Evolutionary conservation across 108 stramenopile genomes (phyloP).

Genomic region (Mayamaea pseudoterrestris): DNA sequence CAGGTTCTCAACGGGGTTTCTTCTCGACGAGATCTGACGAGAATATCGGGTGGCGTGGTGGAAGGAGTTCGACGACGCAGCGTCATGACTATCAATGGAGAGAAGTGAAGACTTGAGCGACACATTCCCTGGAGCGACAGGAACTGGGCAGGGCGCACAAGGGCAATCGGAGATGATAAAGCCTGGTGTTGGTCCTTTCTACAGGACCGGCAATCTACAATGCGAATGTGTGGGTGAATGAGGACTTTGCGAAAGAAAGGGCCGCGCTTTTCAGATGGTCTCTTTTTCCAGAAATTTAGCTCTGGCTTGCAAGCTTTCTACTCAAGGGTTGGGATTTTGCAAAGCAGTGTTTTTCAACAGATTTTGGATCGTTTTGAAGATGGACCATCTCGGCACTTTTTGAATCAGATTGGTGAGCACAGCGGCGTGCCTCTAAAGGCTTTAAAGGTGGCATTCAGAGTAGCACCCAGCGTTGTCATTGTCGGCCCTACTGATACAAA

Average conservation of each 20-base stretch:
- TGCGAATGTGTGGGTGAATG: conserved; percentile 45
- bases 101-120: conserved; percentile 6
- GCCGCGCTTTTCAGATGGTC: conserved; percentile 49
- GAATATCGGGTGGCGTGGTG: not conserved
- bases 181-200: conserved; percentile 42
- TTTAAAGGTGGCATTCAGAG: too few relatives aligned
- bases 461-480: too few relatives aligned
- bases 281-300: conserved; percentile 59
- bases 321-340: conserved; percentile 47
- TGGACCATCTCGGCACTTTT: conserved; percentile 64
- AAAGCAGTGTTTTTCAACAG: conserved; percentile 36
- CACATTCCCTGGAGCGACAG: too few relatives aligned
- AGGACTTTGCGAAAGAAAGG: conserved; percentile 47
- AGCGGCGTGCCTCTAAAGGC: conserved; percentile 46
- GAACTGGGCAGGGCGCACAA: not conserved
- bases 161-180: not conserved
- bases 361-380: conserved; percentile 54
- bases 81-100: not conserved
- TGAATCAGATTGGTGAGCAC: conserved; percentile 47
- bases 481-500: too few relatives aligned
- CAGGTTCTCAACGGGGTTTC: not conserved
- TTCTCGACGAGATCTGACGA: too few relatives aligned
- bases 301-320: conserved; percentile 57
- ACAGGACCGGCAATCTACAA: conserved; percentile 42
- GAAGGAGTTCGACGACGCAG: conserved; percentile 3